Conservation (phyloP, 768 basidiomycete species). For the Russula sp. region DNA sequence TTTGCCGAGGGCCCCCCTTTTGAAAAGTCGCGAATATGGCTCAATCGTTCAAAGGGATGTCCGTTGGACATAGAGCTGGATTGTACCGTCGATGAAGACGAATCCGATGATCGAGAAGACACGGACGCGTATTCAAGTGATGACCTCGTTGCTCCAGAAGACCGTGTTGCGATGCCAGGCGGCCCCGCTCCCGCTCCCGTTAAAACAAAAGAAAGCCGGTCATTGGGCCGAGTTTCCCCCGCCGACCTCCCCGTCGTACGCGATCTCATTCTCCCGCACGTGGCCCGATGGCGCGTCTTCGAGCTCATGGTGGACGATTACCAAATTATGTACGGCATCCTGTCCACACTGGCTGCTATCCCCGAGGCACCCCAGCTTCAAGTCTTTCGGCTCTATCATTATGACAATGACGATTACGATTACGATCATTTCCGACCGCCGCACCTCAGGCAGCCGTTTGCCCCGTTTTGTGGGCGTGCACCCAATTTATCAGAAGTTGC, state of each 20-base stretch:
- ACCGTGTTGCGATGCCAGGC: slow-evolving; percentile 27
- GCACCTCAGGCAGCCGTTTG: slow-evolving; percentile 42
- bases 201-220: slow-evolving; percentile 5
- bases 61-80: slow-evolving; percentile 54
- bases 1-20: slow-evolving; percentile 44
- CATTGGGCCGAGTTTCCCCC: slow-evolving; percentile 18
- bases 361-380: slow-evolving; percentile 54
- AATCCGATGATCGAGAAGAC: slow-evolving; percentile 12
- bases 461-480: slow-evolving; percentile 51
- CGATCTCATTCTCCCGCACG: slow-evolving; percentile 49
- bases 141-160: slow-evolving; percentile 21
- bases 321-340: slow-evolving; percentile 46
- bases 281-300: slow-evolving; percentile 52
- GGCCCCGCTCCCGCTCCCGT: slow-evolving; percentile 21
- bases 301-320: slow-evolving; percentile 48
- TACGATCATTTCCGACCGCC: slow-evolving; percentile 47
- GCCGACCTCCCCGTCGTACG: slow-evolving; percentile 35
- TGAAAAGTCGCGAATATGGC: slow-evolving; percentile 44
- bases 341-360: slow-evolving; percentile 44
- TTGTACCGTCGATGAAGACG: slow-evolving; percentile 32
- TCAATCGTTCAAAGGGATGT: slow-evolving; percentile 53
- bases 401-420: slow-evolving; percentile 43
- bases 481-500: slow-evolving; percentile 50
- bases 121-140: slow-evolving; percentile 8
- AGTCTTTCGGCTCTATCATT: slow-evolving; percentile 52